Base-by-base conservation (phyloP, 352 stramenopile genomes). In the Saprolegnia parasitica region DNA sequence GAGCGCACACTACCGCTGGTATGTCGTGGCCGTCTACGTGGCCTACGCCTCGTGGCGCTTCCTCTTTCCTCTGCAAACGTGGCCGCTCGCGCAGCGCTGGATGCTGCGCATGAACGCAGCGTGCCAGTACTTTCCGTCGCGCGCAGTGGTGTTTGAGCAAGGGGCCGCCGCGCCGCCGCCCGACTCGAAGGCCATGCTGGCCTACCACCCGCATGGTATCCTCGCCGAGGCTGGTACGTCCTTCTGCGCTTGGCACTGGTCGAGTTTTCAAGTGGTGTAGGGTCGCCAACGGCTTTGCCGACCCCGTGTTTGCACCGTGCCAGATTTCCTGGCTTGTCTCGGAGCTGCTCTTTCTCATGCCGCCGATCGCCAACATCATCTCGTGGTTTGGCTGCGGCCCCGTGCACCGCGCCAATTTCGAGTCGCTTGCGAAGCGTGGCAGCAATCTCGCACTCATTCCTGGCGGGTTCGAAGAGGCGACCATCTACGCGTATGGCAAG, bases 381-480 rank as follows among this genome's bases (percentile, higher is more conserved):
- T 57, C 76, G 16, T 93, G 85, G 83, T 82, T 87, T 67, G 73
- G 86, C 49, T 89, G 84, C 40, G 77, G 76, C 42, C 77, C 75
- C 54, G 77, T 84, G 23, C 72, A 49, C 55, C 90, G 84, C 72
- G 5, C 39, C 0, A 84, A 60, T 13, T 86, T 93, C 57, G 66
- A 73, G 5, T 37, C 35, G 5, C 74, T 90, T 54, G 86, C 89
- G 78, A 65, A 49, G 11, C 74, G 74, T 0, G 75, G 75, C 0
- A 72, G 82, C 42, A 95, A 91, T 72, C 23, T 94, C 64, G 83
- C 75, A 18, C 74, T 98, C 23, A 74, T 96, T n/a, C 92, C 95
- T 0, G 95, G 95, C 13, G 95, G 95, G 16, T 97, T 98, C 67
- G 90, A 98, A 74, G 95, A 98, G 77, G 93, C 92, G 6, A 97